Base-by-base conservation (phyloP, 305 asterid genomes). In the Andrographis paniculata region DNA sequence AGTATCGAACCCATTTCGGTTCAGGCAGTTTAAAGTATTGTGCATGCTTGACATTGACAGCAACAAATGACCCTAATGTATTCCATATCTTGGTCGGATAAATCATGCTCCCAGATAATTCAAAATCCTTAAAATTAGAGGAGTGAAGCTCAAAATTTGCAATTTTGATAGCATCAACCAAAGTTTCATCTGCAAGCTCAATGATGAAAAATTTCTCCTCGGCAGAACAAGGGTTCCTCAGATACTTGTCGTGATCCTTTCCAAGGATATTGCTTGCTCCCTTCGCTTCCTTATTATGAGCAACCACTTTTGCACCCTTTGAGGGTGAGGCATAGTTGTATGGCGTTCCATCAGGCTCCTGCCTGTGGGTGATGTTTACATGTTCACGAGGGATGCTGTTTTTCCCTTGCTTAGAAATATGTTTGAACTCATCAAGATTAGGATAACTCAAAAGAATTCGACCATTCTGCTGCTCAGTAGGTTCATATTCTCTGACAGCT, bases 281-380 rank as follows among this genome's bases (percentile, higher is more conserved):
- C 38, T 75, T 84, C 1, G 97, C 93, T 65, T 79, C 99, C 72
- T 84, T 87, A 62, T 92, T 92, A 49, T 74, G 80, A 18, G 78
- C 78, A 35, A 92, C 93, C 54, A 92, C 85, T 71, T 92, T 92
- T 14, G 99, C 95, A 48, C 99, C 99, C 74, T 87, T 87, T 43
- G 94, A 68, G 35, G 87, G 72, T 4, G 94, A 78, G 50, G 99
- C 99, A 62, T 92, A 87, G 65, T 92, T 84, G 68, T 84, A 84
- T 4, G 88, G 83, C 1, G 76, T 81, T 45, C 97, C 99, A 36
- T 87, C 97, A 14, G 94, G 89, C 66, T 92, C 94, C 1, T 84
- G 91, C 62, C 99, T 60, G 51, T 79, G 95, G 52, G 91, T 79
- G 62, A 84, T 76, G 66, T 77, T 84, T 9, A 70, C 69, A 33